Evolutionary conservation across 352 stramenopile genomes (phyloP).

Genomic region (Aphanomyces astaci): DNA sequence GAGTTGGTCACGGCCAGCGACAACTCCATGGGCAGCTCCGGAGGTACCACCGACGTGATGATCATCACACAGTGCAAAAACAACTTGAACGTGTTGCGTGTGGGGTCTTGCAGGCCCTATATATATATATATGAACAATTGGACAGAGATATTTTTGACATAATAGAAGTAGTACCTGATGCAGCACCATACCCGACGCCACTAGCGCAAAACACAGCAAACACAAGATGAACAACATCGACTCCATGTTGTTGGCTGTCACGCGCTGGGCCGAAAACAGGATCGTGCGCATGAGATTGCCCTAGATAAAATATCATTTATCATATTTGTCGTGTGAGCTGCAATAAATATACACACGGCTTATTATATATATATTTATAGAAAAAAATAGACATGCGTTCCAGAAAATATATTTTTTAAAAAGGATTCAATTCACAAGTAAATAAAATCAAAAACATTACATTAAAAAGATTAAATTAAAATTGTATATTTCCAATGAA

Average conservation of each 20-base stretch:
- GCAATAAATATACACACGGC: no score
- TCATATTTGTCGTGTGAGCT: no score
- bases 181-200: slow-evolving; percentile 78
- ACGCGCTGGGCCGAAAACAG: slow-evolving; percentile 90
- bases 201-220: slow-evolving; percentile 87
- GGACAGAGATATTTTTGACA: no score
- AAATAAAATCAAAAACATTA: no score
- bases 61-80: slow-evolving; percentile 94
- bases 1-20: slow-evolving; percentile 91
- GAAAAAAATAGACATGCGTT: no score
- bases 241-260: slow-evolving; percentile 85
- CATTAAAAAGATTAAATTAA: no score
- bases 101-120: slow-evolving; percentile 33
- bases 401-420: background rate
- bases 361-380: no score
- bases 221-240: slow-evolving; percentile 88
- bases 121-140: background rate
- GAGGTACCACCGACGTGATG: slow-evolving; percentile 91
- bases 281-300: slow-evolving; percentile 91
- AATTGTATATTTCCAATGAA: no score
- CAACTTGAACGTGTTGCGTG: slow-evolving; percentile 84
- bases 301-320: no score
- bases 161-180: slow-evolving; percentile 21
- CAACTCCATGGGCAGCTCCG: slow-evolving; percentile 93
- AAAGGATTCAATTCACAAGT: no score